Evolutionary conservation across 208 protist species (phyloP).

Genomic region (Giardia muris): DNA sequence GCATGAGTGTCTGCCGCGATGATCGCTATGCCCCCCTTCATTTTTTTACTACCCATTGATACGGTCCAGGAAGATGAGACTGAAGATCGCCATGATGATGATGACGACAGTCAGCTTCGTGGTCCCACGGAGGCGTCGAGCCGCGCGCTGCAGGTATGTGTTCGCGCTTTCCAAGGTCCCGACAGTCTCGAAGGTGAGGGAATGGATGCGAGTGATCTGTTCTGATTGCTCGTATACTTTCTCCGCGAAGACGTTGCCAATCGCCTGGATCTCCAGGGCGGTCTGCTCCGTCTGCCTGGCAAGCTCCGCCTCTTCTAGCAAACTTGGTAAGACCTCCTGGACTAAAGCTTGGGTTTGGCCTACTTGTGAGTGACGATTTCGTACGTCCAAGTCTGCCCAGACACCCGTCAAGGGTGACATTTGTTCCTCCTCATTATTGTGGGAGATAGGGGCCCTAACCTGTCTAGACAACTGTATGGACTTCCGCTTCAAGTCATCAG

Average conservation of each 20-base stretch:
- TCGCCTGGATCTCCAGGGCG: not conserved
- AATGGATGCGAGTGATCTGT: not conserved
- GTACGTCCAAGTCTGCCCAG: not conserved
- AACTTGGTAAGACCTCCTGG: not conserved
- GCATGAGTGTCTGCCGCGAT: not conserved
- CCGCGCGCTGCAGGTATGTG: not conserved
- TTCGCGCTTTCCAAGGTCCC: not conserved
- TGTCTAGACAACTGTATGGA: too few species aligned
- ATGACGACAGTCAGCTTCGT: not conserved
- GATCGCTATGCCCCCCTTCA: not conserved
- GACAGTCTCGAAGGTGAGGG: not conserved
- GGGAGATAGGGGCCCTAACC: too few species aligned
- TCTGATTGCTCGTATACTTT: not conserved
- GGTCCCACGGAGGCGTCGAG: not conserved
- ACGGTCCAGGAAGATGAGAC: not conserved
- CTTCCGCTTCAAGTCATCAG: too few species aligned
- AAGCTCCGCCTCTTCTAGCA: not conserved
- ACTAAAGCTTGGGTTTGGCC: not conserved
- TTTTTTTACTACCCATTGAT: not conserved
- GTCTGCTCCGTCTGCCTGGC: not conserved
- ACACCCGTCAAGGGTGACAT: not conserved
- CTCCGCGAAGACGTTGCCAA: not conserved
- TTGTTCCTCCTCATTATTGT: too few species aligned
- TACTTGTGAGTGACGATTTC: not conserved
- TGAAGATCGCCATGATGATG: not conserved